Conservation (phyloP, 106 monocot species). For the Dactylorhiza incarnata region DNA sequence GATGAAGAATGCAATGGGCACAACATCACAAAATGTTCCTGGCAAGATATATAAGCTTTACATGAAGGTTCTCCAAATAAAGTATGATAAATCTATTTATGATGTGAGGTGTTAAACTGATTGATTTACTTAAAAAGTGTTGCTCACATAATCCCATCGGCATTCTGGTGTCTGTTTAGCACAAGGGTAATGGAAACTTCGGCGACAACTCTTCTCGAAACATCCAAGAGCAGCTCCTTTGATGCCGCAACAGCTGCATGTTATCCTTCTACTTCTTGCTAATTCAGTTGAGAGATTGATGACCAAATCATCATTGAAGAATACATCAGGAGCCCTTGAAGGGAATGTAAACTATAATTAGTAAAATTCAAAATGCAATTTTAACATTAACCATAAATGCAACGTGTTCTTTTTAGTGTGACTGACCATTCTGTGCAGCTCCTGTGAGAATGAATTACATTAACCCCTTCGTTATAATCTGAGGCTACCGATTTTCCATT, state of each 20-base stretch:
- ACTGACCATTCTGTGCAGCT: slow-evolving; percentile 86
- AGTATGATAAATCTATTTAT: neutral
- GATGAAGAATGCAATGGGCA: slow-evolving; percentile 75
- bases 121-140: neutral
- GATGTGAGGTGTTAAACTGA: neutral
- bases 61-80: neutral
- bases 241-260: slow-evolving; percentile 75
- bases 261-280: slow-evolving; percentile 82
- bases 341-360: slow-evolving; percentile 2
- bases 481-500: slow-evolving; percentile 62
- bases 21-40: slow-evolving; percentile 97
- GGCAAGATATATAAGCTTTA: slow-evolving; percentile 8
- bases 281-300: slow-evolving; percentile 70
- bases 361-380: neutral
- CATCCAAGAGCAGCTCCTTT: slow-evolving; percentile 97
- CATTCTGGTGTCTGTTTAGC: slow-evolving; percentile 80
- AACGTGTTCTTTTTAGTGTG: neutral
- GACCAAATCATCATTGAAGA: slow-evolving; percentile 67
- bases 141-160: slow-evolving; percentile 76
- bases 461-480: slow-evolving; percentile 46
- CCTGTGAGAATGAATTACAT: slow-evolving; percentile 71
- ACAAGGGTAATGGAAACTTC: slow-evolving; percentile 91
- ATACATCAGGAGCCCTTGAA: slow-evolving; percentile 94
- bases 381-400: neutral
- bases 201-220: slow-evolving; percentile 77